Percentiles rank a stretch among this genome's conserved stretches.
Evolutionary conservation across 306 rosid genomes (phyloP).

Genomic region (Vigna nakashimae): DNA sequence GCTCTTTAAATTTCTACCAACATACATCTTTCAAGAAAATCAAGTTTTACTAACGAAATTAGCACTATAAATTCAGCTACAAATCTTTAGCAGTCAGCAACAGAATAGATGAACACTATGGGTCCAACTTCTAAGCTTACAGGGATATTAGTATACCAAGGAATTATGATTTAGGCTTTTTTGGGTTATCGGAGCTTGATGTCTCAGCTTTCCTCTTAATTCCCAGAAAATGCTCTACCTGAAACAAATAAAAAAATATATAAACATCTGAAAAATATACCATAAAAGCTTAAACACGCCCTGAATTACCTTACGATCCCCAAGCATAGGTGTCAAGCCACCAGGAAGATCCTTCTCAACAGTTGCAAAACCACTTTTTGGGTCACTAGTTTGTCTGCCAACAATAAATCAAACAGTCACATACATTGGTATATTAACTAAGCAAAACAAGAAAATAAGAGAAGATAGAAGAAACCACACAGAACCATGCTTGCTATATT

Average conservation of each 20-base stretch:
- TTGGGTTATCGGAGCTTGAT: conserved; percentile 38
- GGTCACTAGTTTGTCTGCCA: conserved; percentile 95
- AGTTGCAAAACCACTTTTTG: conserved; percentile 95
- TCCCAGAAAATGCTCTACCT: conserved; percentile 96
- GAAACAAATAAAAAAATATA: conserved; percentile 12
- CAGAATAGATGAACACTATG: not conserved
- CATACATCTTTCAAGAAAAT: not conserved
- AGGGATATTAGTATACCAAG: too few relatives aligned
- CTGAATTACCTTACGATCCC: conserved; percentile 84
- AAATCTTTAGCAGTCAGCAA: conserved; percentile 13
- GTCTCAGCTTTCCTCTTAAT: conserved; percentile 86
- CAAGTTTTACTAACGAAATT: conserved; percentile 7
- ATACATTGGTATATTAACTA: conserved; percentile 14
- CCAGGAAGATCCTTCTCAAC: conserved; percentile 97
- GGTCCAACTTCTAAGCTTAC: conserved; percentile 2
- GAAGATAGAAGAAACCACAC: not conserved
- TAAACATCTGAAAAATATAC: not conserved
- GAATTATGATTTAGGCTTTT: conserved; percentile 59
- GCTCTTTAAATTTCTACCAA: conserved; percentile 3
- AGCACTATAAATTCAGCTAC: not conserved
- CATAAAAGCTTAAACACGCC: not conserved
- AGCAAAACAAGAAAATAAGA: conserved; percentile 14
- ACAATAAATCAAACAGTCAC: conserved; percentile 19
- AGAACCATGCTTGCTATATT: not conserved
- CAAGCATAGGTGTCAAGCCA: conserved; percentile 98